Evolutionary conservation across 139 green algal genomes (phyloP), one percentile per base, ranked within the genome.

Genomic region (Picochlorum sp.): DNA sequence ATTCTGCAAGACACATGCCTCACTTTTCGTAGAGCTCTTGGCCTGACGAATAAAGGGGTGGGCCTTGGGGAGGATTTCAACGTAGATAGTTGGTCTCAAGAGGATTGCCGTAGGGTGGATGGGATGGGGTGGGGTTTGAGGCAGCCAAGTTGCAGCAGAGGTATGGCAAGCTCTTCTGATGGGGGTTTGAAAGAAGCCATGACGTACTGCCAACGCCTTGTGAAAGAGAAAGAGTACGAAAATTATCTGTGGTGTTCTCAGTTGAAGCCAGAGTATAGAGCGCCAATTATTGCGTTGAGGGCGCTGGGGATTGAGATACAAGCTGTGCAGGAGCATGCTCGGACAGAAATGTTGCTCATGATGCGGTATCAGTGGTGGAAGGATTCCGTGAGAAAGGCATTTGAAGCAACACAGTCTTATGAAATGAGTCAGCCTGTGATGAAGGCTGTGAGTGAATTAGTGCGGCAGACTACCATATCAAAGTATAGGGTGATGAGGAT

Each of bases 291-390:
- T 49, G 85, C 80, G n/a, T 67, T 94, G 57, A 72, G 83, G 10
- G 82, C 85, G 0, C 88, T 91, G 72, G 90, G 92, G 62, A 62
- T 89, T 0, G 86, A 94, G 66, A 84, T 75, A 0, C 72, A 72
- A 20, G 66, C 81, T 37, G 70, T 92, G 2, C 73, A 56, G 10
- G 77, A 84, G 14, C 69, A 77, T 14, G 83, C 65, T n/a, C 78
- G 62, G 49, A 64, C 71, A 44, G 66, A 65, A 54, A 68, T 62
- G 54, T 60, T 84, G 49, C 37, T 78, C 21, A 65, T 75, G 20
- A 80, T 85, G 49, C 67, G 86, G 13, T 89, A 83, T 62, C 83
- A 94, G 57, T 95, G 88, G 88, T 95, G 88, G 88, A 60, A 77
- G 0, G 86, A 94, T 23, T 83, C 81, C 0, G 47, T 95, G 5